Base-by-base conservation (phyloP, 257 asterid species). In the Solanum dulcamara region DNA sequence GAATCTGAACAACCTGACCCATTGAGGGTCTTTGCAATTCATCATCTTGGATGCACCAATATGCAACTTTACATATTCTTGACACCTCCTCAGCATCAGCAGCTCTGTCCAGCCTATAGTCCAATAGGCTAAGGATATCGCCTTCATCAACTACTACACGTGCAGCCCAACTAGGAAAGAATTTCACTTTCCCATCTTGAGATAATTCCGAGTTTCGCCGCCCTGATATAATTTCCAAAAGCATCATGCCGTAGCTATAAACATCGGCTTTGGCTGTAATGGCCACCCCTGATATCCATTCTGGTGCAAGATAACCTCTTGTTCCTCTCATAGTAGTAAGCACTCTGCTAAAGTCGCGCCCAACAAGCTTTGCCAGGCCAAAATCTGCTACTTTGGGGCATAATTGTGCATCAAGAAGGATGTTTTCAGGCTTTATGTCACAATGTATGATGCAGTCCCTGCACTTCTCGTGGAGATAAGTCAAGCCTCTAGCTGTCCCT, bases 381-480 rank as follows among this genome's bases (percentile, higher is more conserved):
- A 92, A 92, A 74, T 92, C 94, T 46, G 92, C 93, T 10, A 92
- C 90, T 79, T 91, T 92, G 6, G 94, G 92, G 87, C 89, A 88
- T 44, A 89, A 81, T 57, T 89, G 89, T 37, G 88, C 80, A 67
- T 90, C 92, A 4, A 89, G 75, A 30, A 90, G 87, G 64, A 90
- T 86, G 87, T 92, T 92, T 81, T 91, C 93, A 6, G 92, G 93
- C 85, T 92, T 92, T 26, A 92, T 88, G 60, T 92, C 93, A 62
- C 93, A 89, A 66, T 89, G 93, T 51, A 90, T 90, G 42, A 90
- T 90, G 92, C 90, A 87, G 57, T 90, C 91, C 64, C 93, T 79
- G 57, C 93, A 92, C 70, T 92, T 89, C 86, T 92, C 94, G 50
- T 92, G 94, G 74, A 92, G 93, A 87, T 92, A 92, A 70, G 86